phyloP scores from a whole-genome alignment of 441 rosid species.

The Gossypium gossypioides region DNA sequence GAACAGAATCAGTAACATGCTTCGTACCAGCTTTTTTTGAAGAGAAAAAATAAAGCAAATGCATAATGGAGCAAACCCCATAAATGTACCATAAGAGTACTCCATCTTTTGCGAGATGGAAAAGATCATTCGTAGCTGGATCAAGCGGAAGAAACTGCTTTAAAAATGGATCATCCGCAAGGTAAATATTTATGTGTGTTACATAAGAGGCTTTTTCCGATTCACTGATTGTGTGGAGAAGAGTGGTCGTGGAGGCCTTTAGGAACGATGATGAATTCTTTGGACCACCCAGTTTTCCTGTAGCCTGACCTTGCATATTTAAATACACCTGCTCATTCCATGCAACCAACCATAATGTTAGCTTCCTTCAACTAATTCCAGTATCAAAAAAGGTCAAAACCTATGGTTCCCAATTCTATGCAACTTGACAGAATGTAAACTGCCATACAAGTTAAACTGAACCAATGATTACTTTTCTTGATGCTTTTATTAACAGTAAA shows the following conservation, averaged over 20 bases:
- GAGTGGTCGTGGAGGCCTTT: slow-evolving; percentile 45
- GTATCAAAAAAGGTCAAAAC: not conserved
- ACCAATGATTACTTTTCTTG: not conserved
- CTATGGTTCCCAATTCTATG: not conserved
- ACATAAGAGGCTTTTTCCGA: slow-evolving; percentile 64
- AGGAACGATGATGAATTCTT: slow-evolving; percentile 52
- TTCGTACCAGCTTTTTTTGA: not conserved
- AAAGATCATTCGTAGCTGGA: slow-evolving; percentile 49
- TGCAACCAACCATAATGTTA: slow-evolving; percentile 10
- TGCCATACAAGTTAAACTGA: not conserved
- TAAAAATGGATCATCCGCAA: slow-evolving; percentile 54
- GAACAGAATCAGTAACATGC: slow-evolving; percentile 12
- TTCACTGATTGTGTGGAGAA: slow-evolving; percentile 51
- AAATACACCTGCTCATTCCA: slow-evolving; percentile 37
- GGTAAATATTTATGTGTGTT: slow-evolving; percentile 58
- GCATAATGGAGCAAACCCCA: not conserved
- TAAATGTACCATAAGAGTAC: slow-evolving; percentile 57
- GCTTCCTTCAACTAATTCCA: not conserved
- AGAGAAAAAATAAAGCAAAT: not conserved
- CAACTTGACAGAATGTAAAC: not conserved
- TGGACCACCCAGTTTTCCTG: slow-evolving; percentile 39
- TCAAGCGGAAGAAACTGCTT: slow-evolving; percentile 65
- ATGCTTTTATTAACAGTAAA: not conserved
- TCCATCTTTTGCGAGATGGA: slow-evolving; percentile 60
- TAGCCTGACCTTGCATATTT: slow-evolving; percentile 41